phyloP scores from a whole-genome alignment of 108 stramenopile species.

The Fistulifera solaris region DNA sequence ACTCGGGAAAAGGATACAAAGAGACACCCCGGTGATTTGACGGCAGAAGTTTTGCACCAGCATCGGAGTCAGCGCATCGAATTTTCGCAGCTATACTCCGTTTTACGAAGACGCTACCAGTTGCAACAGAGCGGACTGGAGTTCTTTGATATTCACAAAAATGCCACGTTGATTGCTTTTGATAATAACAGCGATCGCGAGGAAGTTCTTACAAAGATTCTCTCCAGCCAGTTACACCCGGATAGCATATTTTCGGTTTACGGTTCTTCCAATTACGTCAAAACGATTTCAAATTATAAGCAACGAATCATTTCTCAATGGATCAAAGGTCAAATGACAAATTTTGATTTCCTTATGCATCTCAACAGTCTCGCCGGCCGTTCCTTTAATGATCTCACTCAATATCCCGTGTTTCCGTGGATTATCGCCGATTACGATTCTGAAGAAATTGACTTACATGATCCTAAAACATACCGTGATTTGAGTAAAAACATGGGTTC shows the following conservation, averaged over 20 bases:
- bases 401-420: slow-evolving; percentile 99
- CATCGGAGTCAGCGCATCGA: slow-evolving; percentile 79
- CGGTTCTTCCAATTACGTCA: slow-evolving; percentile 75
- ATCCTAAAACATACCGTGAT: slow-evolving; percentile 87
- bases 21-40: slow-evolving; percentile 36
- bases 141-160: slow-evolving; percentile 80
- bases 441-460: slow-evolving; percentile 85
- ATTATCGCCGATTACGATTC: slow-evolving; percentile 93
- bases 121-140: slow-evolving; percentile 90
- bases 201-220: slow-evolving; percentile 62
- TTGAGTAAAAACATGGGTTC: slow-evolving; percentile 95
- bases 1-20: background rate
- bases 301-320: slow-evolving; percentile 75
- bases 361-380: slow-evolving; percentile 96
- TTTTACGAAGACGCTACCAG: slow-evolving; percentile 87
- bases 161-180: slow-evolving; percentile 72
- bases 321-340: slow-evolving; percentile 86
- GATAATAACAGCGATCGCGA: slow-evolving; percentile 56
- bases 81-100: slow-evolving; percentile 71
- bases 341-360: slow-evolving; percentile 98
- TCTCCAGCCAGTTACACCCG: slow-evolving; percentile 55
- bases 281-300: slow-evolving; percentile 76
- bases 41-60: slow-evolving; percentile 47
- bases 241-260: slow-evolving; percentile 69
- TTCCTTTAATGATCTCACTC: slow-evolving; percentile 91